Evolutionary conservation across 2,329 filamentous ascomycete genomes (phyloP), one percentile per base, ranked within the genome.

Genomic region (Alternaria tenuissima): DNA sequence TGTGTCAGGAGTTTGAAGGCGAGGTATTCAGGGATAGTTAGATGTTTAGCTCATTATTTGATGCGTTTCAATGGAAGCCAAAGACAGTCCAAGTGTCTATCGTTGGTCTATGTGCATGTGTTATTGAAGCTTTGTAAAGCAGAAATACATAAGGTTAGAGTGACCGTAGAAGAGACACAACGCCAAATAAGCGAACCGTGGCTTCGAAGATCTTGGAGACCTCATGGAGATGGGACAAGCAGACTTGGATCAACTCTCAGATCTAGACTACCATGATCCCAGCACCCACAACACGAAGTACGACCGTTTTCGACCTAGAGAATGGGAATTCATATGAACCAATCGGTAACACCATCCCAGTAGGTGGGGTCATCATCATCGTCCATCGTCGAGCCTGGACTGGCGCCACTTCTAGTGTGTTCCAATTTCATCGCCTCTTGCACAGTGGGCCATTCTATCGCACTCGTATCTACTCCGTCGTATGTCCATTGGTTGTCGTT

Each of bases 391-490:
- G 52, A 43, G 24, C 9, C 43, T 16, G 22, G 22, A 52, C 36
- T 41, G 11, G 5, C 24, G 49, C 9, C 5, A 41, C 26, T n/a
- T 41, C 38, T 30, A 39, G 48, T 49, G 8, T 38, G 20, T 24
- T 32, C 52, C 22, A 44, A 14, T 8, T 46, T 52, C 20, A 53
- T 43, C 12, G 66, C 59, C 48, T 70, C 66, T 47, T 59, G 52
- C 24, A 67, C 48, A 38, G 61, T 65, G 3, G 65, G 67, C 68
- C 68, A 73, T 22, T 68, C 67, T 14, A 58, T 49, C 9, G 47
- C 57, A 41, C 55, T 57, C 12, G 56, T 62, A 11, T 51, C 53
- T 4, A 38, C 59, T 16, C 32, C 38, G 16, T 57, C 44, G 11
- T 49, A 36, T 11, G 24, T 26, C 28, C 32, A 18, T 16, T 24